Evolutionary conservation across 225 moss, liverwort and hornwort species (phyloP), one percentile per base, ranked within the genome.

Genomic region (Physcomitrellopsis africana): DNA sequence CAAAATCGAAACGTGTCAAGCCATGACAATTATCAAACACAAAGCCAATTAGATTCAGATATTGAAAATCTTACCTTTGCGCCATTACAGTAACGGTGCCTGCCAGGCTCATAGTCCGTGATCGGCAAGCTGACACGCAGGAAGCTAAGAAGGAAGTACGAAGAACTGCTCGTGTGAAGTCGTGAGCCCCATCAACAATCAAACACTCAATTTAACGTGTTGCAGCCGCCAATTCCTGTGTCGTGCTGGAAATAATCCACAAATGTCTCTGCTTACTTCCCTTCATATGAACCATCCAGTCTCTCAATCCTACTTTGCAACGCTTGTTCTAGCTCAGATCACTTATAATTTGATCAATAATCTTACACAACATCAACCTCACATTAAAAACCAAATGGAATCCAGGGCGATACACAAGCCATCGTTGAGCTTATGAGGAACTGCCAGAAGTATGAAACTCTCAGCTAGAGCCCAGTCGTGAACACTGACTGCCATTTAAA

Each of bases 81-180:
- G 94, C 96, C 96, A 97, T 97, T 53, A 97, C 92, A 43, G 94
- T 97, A 69, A 97, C 94, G 19, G 94, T 97, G 63, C 94, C 92
- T 12, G 92, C 92, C 67, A 97, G 78, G 82, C 92, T 97, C 96
- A 97, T 97, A 48, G 94, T 97, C 67, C 91, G 87, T 60, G 94
- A 93, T 75, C 96, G 84, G 72, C 96, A 97, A 1, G 94, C 92
- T 72, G 94, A 94, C 59, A 97, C 96, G n/a, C 96, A 97, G 6
- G 96, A 97, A 56, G 92, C 96, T 80, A 97, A 80, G 75, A 97
- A 94, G 57, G 96, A 94, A 22, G 96, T 97, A 32, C 96, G 85
- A 10, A 97, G 91, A 37, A 94, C 89, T 24, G 94, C 96, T 67
- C 94, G 88, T 12, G 92, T 97, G 66, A 92, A 97, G 72, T 97